Evolutionary conservation across 2,329 filamentous ascomycete species (phyloP), one percentile per base, ranked within the genome.

Genomic region (Clarireedia paspali): DNA sequence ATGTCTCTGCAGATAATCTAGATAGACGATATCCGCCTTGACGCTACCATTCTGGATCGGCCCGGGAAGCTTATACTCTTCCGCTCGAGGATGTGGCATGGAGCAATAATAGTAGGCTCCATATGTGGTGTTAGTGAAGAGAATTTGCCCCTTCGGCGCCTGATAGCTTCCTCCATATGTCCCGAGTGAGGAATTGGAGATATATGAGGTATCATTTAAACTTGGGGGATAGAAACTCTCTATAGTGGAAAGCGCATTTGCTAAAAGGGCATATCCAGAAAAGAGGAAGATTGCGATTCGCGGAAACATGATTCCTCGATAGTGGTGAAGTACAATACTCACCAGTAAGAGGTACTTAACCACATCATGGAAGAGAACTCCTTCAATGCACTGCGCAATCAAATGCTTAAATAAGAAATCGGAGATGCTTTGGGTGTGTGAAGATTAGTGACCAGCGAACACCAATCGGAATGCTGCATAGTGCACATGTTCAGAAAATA

Each of bases 1-100:
- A 50, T 73, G 71, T 3, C 71, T 69, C 55, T 73, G 71, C 15
- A 72, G 50, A 53, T 73, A 73, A 53, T 72, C 69, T 1, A 73
- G 60, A 40, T 72, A 71, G 2, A 71, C 66, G n/a, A 73, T 56
- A 15, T 66, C 64, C 3, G 64, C 70, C 3, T 65, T 59, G 9
- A 66, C 57, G 4, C 64, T 62, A 0, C 65, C 63, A 9, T 68
- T 65, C 5, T 57, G 57, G 6, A 72, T 58, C 5, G 68, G 62
- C 5, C 50, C 57, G 0, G 71, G 71, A 7, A 68, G 57, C 5
- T 62, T 24, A 47, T 73, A 73, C 26, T 70, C 66, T 14, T 66
- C 53, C 14, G 47, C 52, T 38, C 68, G 68, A 2, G 71, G 71
- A 63, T 73, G 71, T 10, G 71, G 71, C 71, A 73, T 73, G 14